Evolutionary conservation across 2,329 filamentous ascomycete genomes (phyloP).

Genomic region (Trichoderma sp.): DNA sequence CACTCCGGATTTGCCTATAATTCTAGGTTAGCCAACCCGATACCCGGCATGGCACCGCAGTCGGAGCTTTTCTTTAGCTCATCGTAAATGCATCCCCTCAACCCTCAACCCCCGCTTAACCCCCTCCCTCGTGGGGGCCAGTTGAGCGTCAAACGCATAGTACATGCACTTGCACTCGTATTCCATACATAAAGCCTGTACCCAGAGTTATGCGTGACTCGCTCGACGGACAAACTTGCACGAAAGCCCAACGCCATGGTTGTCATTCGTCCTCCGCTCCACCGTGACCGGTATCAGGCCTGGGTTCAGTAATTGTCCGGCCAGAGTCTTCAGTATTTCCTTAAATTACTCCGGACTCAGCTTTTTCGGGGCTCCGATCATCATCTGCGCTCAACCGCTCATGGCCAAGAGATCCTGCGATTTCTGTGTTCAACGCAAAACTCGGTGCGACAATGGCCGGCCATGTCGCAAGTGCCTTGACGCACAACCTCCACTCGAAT

Average conservation of each 20-base stretch:
- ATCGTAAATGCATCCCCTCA: not conserved
- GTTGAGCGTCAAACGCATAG: not conserved
- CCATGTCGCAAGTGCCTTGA: slow-evolving; percentile 20
- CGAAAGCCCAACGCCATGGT: not conserved
- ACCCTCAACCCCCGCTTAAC: not conserved
- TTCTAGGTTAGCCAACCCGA: not conserved
- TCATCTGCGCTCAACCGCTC: not conserved
- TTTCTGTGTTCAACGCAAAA: slow-evolving; percentile 20
- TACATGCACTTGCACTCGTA: not conserved
- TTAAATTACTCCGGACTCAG: not conserved
- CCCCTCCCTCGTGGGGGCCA: slow-evolving; percentile 3
- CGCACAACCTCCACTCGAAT: slow-evolving; percentile 19
- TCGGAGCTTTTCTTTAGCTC: not conserved
- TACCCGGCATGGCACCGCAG: not conserved
- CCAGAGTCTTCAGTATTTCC: not conserved
- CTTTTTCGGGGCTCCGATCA: not conserved
- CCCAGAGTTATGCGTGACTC: not conserved
- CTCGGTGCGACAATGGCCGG: slow-evolving; percentile 19
- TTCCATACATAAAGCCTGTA: slow-evolving; percentile 1
- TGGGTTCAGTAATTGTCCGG: not conserved
- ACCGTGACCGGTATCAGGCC: not conserved
- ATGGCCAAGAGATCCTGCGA: slow-evolving; percentile 21
- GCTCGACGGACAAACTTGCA: not conserved
- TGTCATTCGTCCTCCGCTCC: not conserved
- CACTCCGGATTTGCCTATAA: not conserved